These are phyloP conservation scores for Xenoacremonium recifei DNA, from an alignment of 2,329 filamentous ascomycete species.

Conservation along the genomic window DNA sequence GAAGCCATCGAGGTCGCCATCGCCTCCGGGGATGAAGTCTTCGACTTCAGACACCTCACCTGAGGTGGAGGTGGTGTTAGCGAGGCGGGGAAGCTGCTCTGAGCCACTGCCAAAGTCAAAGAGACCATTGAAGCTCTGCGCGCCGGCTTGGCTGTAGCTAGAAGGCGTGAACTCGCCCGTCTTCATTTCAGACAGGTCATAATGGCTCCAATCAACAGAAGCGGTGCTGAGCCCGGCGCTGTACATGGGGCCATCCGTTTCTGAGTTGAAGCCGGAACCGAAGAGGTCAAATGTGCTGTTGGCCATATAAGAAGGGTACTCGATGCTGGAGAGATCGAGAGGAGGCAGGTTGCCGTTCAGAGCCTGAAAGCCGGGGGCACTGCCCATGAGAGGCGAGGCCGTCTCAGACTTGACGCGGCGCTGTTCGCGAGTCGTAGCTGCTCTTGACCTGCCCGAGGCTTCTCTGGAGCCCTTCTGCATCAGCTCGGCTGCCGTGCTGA, in stretches of 20 bases:
- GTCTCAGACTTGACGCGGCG: constrained; percentile 61
- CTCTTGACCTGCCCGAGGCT: constrained; percentile 33
- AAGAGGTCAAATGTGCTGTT: constrained; percentile 53
- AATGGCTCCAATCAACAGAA: constrained; percentile 46
- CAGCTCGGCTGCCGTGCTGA: constrained; percentile 43
- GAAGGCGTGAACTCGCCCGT: constrained; percentile 50
- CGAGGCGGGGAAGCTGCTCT: constrained; percentile 54
- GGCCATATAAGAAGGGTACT: constrained; percentile 48
- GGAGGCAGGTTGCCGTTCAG: constrained; percentile 53
- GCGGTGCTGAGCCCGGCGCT: constrained; percentile 60
- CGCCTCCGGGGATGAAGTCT: constrained; percentile 50
- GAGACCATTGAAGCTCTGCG: constrained; percentile 49
- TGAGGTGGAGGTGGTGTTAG: constrained; percentile 59
- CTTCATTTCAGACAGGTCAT: constrained; percentile 46
- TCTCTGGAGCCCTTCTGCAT: constrained; percentile 38
- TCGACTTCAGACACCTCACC: constrained; percentile 68
- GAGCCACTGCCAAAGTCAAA: constrained; percentile 52
- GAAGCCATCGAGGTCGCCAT: constrained; percentile 48
- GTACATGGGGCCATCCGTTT: constrained; percentile 57
- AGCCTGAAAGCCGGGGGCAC: constrained; percentile 48
- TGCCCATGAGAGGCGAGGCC: constrained; percentile 55
- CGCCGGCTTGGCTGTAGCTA: constrained; percentile 52
- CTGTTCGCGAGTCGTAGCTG: constrained; percentile 42
- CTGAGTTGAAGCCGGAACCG: constrained; percentile 44
- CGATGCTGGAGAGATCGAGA: constrained; percentile 57